Base-by-base conservation (phyloP, 169 alveolate species). In the Plasmodium sp. region DNA sequence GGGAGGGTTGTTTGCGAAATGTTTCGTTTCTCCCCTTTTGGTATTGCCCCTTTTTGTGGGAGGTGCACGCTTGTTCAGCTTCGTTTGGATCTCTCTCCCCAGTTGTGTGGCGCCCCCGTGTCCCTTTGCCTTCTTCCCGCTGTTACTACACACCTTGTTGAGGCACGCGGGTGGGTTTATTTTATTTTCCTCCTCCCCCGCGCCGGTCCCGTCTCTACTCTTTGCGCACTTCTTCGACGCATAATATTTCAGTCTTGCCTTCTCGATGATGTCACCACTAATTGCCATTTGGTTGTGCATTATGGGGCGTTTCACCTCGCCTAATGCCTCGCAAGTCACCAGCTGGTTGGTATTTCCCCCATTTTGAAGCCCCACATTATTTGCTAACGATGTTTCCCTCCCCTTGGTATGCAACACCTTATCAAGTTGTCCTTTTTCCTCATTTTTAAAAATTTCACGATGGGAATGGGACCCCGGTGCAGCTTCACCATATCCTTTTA, bases 401-500 rank as follows among this genome's bases (percentile, higher is more conserved):
- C 33, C 74, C 33, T 0, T 58, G 12, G 10, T 16, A 58, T 22
- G 36, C 74, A 58, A 58, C 1, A 16, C 33, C 4, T 58, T 58
- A 58, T n/a, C 34, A 22, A 18, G 7, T 58, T 58, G 36, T 58
- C 22, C 34, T n/a, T 58, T 41, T 81, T 81, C 39, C 27, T 56
- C 12, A 54, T 54, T 81, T 48, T 9, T 81, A 14, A 31, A 48
- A 51, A 5, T 12, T 2, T 54, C 79, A 18, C 18, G 34, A 18
- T 18, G 22, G 9, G 74, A 58, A 58, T 58, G 74, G 33, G 74
- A 58, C 1, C 22, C 33, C 6, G 7, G 33, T 58, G 74, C 33
- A 5, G 33, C 71, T 34, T 31, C 45, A 36, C 39, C 54, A 85
- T 85, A 74, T 9, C 33, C 58, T 74, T 85, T 85, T 22, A 85